A percentile compares a stretch with the other conserved stretches of the same genome.
Evolutionary conservation across 1,284 basidiomycete species (phyloP).

Genomic region (Pseudozyma pruni): DNA sequence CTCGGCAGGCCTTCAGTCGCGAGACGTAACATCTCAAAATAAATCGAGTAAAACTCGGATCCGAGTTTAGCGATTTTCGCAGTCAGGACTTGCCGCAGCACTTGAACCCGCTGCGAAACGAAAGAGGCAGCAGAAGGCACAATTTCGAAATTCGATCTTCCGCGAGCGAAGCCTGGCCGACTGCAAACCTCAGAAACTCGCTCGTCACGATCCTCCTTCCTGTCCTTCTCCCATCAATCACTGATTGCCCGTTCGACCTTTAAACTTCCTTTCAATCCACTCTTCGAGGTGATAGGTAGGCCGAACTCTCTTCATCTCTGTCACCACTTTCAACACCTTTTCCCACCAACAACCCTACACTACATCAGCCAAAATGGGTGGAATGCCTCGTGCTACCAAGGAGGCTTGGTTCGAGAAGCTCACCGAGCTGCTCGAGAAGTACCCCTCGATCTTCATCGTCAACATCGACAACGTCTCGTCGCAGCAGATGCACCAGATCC

Average conservation of each 20-base stretch:
- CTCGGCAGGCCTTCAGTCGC: slow-evolving; percentile 1
- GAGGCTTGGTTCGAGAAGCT: slow-evolving; percentile 93
- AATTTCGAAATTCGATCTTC: slow-evolving; percentile 1
- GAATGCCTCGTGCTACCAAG: slow-evolving; percentile 83
- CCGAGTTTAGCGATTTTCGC: slow-evolving; percentile 10
- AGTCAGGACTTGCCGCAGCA: slow-evolving; percentile 42
- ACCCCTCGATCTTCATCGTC: slow-evolving; percentile 95
- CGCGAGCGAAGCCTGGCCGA: neutral
- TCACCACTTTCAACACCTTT: slow-evolving; percentile 9
- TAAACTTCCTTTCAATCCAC: slow-evolving; percentile 64
- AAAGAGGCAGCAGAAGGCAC: neutral
- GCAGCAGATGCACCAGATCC: slow-evolving; percentile 99
- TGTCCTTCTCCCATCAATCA: slow-evolving; percentile 12
- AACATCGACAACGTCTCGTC: slow-evolving; percentile 99
- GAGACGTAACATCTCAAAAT: neutral
- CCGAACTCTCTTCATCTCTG: slow-evolving; percentile 31
- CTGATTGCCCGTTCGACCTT: slow-evolving; percentile 33
- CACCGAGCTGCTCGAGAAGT: slow-evolving; percentile 89
- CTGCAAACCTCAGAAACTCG: neutral
- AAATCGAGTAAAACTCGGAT: slow-evolving; percentile 7
- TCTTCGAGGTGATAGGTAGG: slow-evolving; percentile 62
- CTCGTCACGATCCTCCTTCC: neutral
- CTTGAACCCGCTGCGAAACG: neutral
- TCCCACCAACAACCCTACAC: slow-evolving; percentile 6
- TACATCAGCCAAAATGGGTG: slow-evolving; percentile 78